Conservation (phyloP, 2,329 filamentous ascomycete species). For the Exophiala viscosa region DNA sequence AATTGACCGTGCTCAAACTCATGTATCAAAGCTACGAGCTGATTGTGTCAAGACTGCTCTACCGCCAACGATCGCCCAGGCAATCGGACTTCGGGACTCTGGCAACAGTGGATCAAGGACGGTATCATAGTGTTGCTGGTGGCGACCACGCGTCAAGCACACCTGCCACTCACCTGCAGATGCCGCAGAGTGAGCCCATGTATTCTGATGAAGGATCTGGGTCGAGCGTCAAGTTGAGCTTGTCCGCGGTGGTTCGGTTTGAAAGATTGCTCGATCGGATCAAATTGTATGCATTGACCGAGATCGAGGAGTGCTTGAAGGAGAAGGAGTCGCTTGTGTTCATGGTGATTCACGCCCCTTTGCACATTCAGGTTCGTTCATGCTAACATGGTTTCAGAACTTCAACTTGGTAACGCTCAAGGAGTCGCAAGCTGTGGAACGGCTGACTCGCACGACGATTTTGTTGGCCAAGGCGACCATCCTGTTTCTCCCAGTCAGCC, state of each 20-base stretch:
- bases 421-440: conserved; percentile 68
- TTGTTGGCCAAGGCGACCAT: conserved; percentile 71
- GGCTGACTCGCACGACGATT: conserved; percentile 67
- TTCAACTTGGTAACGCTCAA: conserved; percentile 75
- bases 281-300: conserved; percentile 58
- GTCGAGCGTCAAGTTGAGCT: conserved; percentile 37
- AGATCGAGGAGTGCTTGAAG: conserved; percentile 61
- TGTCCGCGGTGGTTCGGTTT: conserved; percentile 56
- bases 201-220: conserved; percentile 9
- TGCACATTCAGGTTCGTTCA: not conserved
- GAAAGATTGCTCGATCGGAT: conserved; percentile 60
- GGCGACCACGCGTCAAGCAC: not conserved
- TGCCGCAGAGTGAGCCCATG: conserved; percentile 3
- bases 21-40: conserved; percentile 61
- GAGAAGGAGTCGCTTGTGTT: conserved; percentile 68
- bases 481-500: conserved; percentile 68
- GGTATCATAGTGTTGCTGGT: not conserved
- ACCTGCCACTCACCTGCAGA: conserved; percentile 5
- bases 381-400: conserved; percentile 50
- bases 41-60: conserved; percentile 60
- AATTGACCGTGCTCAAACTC: conserved; percentile 58
- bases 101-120: not conserved
- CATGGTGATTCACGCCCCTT: conserved; percentile 49
- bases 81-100: not conserved
- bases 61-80: conserved; percentile 39